Evolutionary conservation across 805 yeast genomes (phyloP), one percentile per base, ranked within the genome.

Genomic region (Hanseniaspora jakobsenii): DNA sequence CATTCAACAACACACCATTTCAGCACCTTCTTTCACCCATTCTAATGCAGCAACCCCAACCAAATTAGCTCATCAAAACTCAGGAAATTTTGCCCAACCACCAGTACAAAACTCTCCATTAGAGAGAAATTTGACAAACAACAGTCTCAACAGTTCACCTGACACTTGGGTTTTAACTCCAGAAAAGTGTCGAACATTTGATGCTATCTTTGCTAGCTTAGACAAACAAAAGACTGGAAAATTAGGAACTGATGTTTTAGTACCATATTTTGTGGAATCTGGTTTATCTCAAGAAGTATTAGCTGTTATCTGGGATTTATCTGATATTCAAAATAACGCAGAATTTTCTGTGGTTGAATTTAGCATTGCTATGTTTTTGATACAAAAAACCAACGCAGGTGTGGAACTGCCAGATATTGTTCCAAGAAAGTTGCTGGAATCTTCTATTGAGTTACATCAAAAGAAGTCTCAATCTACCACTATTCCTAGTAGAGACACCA

Each of bases 261-360:
- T 94, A 6, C 78, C 81, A 6, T 85, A 87, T 58, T 73, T 91
- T 53, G 77, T 84, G 70, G 81, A 91, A 8, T 89, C 97, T 2
- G 81, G 83, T 50, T 72, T 91, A 48, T 72, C 78, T 41, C 95
- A 87, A 55, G 87, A 83, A 41, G 77, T 75, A 17, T 70, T 91
- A 50, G 98, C 97, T 1, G 65, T 75, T 19, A 77, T 89, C 34
- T 91, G 99, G 99, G 98, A 91, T 62, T 69, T 91, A 52, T 76
- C 97, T 8, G 96, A 91, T 59, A 71, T 85, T 50, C 81, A 83
- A 52, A 85, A 85, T 60, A 75, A 82, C 35, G 96, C 95, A 21
- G 71, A 71, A 32, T 85, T 91, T 56, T 71, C 83, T 38, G 75
- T 72, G 54, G 69, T 75, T 51, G 98, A 91, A 60, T 91, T 91